Conservation (phyloP, 768 basidiomycete species). For the Pisolithus marmoratus region DNA sequence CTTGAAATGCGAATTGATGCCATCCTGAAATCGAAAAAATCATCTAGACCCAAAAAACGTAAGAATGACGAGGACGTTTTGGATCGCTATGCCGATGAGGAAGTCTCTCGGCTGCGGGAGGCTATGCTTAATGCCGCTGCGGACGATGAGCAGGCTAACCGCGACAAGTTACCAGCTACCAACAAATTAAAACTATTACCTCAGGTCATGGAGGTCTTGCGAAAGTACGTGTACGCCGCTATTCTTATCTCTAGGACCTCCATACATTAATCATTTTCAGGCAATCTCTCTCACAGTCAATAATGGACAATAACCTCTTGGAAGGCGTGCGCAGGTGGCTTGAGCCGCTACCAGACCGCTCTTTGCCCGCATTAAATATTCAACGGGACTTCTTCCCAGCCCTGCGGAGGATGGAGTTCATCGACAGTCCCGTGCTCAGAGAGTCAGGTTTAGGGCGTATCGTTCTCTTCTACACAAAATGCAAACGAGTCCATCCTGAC, state of each 20-base stretch:
- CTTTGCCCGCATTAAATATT: slow-evolving; percentile 92
- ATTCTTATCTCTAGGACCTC: neutral
- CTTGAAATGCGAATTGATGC: slow-evolving; percentile 84
- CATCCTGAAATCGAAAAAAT: slow-evolving; percentile 78
- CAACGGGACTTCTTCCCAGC: slow-evolving; percentile 86
- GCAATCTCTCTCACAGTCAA: slow-evolving; percentile 80
- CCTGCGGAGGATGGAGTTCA: slow-evolving; percentile 84
- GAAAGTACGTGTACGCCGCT: slow-evolving; percentile 57
- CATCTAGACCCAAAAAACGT: slow-evolving; percentile 53
- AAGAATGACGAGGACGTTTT: slow-evolving; percentile 79
- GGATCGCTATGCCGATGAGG: slow-evolving; percentile 85
- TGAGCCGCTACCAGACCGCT: slow-evolving; percentile 89
- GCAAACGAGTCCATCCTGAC: slow-evolving; percentile 79
- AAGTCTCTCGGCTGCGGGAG: slow-evolving; percentile 84
- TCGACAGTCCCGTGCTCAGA: slow-evolving; percentile 86
- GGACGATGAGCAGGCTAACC: slow-evolving; percentile 76
- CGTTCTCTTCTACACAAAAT: slow-evolving; percentile 93
- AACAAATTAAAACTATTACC: slow-evolving; percentile 79
- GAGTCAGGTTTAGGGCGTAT: slow-evolving; percentile 87
- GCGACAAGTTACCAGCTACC: slow-evolving; percentile 74
- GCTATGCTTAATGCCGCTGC: slow-evolving; percentile 84
- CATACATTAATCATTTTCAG: slow-evolving; percentile 35
- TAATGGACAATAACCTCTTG: slow-evolving; percentile 91
- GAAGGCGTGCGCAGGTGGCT: slow-evolving; percentile 89
- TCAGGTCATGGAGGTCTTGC: slow-evolving; percentile 88